These are phyloP conservation scores for Ploettnerulaceae sp. DNA, from an alignment of 2,329 filamentous ascomycete species.

Conservation along the genomic window DNA sequence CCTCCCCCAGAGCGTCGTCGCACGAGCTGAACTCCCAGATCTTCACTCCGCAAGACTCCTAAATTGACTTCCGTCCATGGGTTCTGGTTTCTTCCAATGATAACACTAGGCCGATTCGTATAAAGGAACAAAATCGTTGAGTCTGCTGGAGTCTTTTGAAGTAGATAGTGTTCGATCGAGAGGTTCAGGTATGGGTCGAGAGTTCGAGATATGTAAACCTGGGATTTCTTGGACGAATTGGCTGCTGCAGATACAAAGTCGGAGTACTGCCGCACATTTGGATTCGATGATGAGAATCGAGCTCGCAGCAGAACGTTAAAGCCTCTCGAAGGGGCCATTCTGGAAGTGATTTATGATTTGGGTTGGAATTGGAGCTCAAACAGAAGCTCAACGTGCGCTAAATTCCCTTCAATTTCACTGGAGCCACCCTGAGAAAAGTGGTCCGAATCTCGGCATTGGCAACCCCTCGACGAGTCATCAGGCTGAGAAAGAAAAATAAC, in stretches of 20 bases:
- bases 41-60: slow-evolving; percentile 42
- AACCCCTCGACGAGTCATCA: slow-evolving; percentile 23
- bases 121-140: slow-evolving; percentile 84
- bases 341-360: not conserved
- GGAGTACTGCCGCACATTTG: slow-evolving; percentile 14
- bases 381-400: not conserved
- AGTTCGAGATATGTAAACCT: slow-evolving; percentile 68
- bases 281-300: not conserved
- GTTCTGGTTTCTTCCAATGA: slow-evolving; percentile 96
- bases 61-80: slow-evolving; percentile 92
- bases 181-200: slow-evolving; percentile 83
- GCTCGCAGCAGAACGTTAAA: slow-evolving; percentile 13
- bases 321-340: slow-evolving; percentile 32
- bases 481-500: slow-evolving; percentile 22
- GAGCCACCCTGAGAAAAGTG: not conserved
- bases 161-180: slow-evolving; percentile 85
- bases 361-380: not conserved
- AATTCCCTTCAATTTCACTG: not conserved
- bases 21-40: slow-evolving; percentile 54
- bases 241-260: slow-evolving; percentile 22
- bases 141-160: slow-evolving; percentile 65
- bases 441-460: slow-evolving; percentile 19
- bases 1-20: slow-evolving; percentile 84
- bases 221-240: slow-evolving; percentile 44
- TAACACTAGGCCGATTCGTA: slow-evolving; percentile 77